Base-by-base conservation (phyloP, 2,329 filamentous ascomycete species). In the Monosporascus ibericus region DNA sequence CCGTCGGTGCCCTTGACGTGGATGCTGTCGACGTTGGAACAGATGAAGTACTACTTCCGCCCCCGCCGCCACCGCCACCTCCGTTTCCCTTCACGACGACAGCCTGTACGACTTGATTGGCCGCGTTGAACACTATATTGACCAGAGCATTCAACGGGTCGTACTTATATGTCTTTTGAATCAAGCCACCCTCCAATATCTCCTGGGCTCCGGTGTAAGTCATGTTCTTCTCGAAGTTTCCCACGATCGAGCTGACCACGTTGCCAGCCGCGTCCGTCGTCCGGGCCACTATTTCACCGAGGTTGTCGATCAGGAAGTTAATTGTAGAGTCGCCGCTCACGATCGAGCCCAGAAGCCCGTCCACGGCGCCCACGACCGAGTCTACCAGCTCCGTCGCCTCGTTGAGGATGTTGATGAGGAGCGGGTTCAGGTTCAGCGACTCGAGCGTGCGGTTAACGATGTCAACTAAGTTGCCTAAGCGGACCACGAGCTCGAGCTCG, bases 251-350 rank as follows among this genome's bases (percentile, higher is more conserved):
- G 52, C 72, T 75, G 1, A 81, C 66, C 2, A 72, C 61, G 30
- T 67, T 67, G 3, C 71, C 74, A 0, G 72, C 77, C 1, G 66
- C 68, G 22, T 75, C 76, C 1, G 71, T 71, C 0, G 82, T 78
- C 59, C 84, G 76, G 60, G 84, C 80, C 1, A 85, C 78, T 55
- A 85, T 84, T 58, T 84, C 84, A 37, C 81, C 81, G 2, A 84
- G 70, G 59, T 84, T 84, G 62, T 84, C 81, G 54, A 85, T 72
- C 39, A 82, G 55, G 69, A 82, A 82, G 56, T 75, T 77, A 46
- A 82, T 70, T 18, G 70, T 76, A 9, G 69, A 77, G 56, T 76
- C 76, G 48, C 79, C 78, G 56, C 81, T 77, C 2, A 79, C 78
- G 56, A 84, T 79, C 20, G 76, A 77, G 8, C 81, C 82, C 3